Evolutionary conservation across 73 alveolate genomes (phyloP).

Genomic region (Symbiodinium pilosum): DNA sequence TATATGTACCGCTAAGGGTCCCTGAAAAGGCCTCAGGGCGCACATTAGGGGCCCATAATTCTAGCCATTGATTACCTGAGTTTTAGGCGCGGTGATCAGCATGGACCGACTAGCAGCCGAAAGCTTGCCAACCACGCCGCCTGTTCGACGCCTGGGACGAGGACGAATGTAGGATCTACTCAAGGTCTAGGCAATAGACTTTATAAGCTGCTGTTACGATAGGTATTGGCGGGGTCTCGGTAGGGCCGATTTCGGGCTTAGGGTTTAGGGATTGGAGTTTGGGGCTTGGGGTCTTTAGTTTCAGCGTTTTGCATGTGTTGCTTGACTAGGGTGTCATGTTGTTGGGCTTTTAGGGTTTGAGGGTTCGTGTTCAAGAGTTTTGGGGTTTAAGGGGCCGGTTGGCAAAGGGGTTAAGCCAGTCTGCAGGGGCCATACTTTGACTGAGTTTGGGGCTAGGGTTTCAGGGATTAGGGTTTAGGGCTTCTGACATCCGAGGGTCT

Average conservation of each 20-base stretch:
- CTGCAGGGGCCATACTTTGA: too few species aligned
- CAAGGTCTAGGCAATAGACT: not conserved
- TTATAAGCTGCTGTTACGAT: not conserved
- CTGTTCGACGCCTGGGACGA: constrained; percentile 8
- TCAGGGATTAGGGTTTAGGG: not conserved
- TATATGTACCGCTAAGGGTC: too few species aligned
- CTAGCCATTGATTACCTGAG: too few species aligned
- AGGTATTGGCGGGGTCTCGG: not conserved
- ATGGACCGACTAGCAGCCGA: constrained; percentile 56
- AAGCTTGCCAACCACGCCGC: constrained; percentile 17
- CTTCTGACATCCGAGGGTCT: too few species aligned
- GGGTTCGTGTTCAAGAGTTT: not conserved
- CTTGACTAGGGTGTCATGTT: not conserved
- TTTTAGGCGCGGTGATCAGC: constrained; percentile 44
- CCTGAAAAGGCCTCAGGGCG: too few species aligned
- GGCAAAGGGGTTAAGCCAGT: too few species aligned
- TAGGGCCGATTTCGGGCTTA: not conserved
- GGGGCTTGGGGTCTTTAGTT: not conserved
- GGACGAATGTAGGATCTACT: not conserved
- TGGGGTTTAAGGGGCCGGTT: too few species aligned
- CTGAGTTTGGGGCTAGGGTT: not conserved
- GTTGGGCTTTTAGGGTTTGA: not conserved
- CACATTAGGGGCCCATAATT: too few species aligned
- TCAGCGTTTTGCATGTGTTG: too few species aligned
- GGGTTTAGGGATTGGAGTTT: not conserved